phyloP scores from a whole-genome alignment of 305 asterid species.

The Stenogyne calaminthoides region DNA sequence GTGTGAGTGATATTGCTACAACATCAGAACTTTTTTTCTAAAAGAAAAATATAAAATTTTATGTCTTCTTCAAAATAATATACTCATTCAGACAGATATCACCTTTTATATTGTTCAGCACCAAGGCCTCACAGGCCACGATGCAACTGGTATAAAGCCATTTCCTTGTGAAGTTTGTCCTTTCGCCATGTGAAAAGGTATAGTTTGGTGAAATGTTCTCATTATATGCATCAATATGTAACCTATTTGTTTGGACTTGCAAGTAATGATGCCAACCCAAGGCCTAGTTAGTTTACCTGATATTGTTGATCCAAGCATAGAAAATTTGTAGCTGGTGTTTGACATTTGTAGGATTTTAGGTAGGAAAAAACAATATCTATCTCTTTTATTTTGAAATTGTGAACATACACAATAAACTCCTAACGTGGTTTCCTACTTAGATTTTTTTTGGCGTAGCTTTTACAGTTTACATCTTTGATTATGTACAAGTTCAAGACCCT shows the following conservation, averaged over 20 bases:
- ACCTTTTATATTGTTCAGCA: constrained; percentile 43
- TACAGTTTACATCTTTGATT: not conserved
- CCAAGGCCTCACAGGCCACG: constrained; percentile 68
- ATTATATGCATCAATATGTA: constrained; percentile 13
- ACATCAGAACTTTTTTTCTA: not conserved
- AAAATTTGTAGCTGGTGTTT: not conserved
- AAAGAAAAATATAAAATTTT: not conserved
- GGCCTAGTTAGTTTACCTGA: constrained; percentile 19
- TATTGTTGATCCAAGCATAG: not conserved
- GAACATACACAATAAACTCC: constrained; percentile 6
- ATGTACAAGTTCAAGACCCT: too few species aligned
- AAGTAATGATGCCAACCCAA: not conserved
- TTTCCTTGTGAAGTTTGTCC: constrained; percentile 22
- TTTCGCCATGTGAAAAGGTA: constrained; percentile 36
- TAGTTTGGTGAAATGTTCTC: constrained; percentile 26
- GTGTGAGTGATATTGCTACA: not conserved
- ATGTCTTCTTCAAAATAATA: constrained; percentile 3
- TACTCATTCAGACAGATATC: not conserved
- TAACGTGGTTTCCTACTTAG: not conserved
- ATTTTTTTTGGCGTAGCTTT: not conserved
- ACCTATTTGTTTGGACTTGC: not conserved
- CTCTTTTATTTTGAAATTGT: constrained; percentile 10
- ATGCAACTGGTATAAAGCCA: constrained; percentile 30
- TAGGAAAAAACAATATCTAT: constrained; percentile 3
- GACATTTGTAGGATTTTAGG: not conserved